phyloP scores from a whole-genome alignment of 1,284 basidiomycete genomes.

The Moesziomyces sp. region DNA sequence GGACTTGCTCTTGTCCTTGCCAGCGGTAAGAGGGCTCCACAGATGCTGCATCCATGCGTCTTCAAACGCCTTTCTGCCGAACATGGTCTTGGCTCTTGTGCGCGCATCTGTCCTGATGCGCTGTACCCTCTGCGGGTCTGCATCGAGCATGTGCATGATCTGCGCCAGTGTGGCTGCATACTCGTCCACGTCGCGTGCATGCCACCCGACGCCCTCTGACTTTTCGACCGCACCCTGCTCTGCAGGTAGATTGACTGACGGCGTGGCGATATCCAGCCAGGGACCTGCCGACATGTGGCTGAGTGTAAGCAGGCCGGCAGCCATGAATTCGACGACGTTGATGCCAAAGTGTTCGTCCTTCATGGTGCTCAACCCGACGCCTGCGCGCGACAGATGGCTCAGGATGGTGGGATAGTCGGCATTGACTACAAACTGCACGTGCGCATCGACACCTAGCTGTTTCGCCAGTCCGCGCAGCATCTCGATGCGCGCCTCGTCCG shows the following conservation, averaged over 20 bases:
- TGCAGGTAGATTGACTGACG: slow-evolving; percentile 4
- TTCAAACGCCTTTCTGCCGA: slow-evolving; percentile 43
- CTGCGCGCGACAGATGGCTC: slow-evolving; percentile 77
- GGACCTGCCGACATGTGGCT: slow-evolving; percentile 94
- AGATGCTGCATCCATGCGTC: slow-evolving; percentile 28
- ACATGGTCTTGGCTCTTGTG: slow-evolving; percentile 30
- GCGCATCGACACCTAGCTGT: slow-evolving; percentile 75
- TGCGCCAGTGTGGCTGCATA: slow-evolving; percentile 79
- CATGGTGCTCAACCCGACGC: slow-evolving; percentile 94
- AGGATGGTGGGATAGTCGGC: slow-evolving; percentile 81
- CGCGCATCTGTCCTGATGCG: slow-evolving; percentile 71
- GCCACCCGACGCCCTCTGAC: slow-evolving; percentile 9
- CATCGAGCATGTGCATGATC: slow-evolving; percentile 74
- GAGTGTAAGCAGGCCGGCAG: slow-evolving; percentile 90
- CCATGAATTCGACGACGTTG: slow-evolving; percentile 96
- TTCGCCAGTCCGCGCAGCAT: slow-evolving; percentile 74
- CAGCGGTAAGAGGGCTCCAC: slow-evolving; percentile 27
- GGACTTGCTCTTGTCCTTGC: slow-evolving; percentile 1
- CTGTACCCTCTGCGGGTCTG: slow-evolving; percentile 69
- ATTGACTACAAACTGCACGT: slow-evolving; percentile 84
- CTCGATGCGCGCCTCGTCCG: slow-evolving; percentile 79
- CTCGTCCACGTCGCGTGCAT: slow-evolving; percentile 75
- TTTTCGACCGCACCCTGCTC: neutral
- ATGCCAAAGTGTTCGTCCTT: slow-evolving; percentile 99
- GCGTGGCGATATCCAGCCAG: slow-evolving; percentile 85